Evolutionary conservation across 257 asterid species (phyloP), one percentile per base, ranked within the genome.

Genomic region (Eucommia ulmoides): DNA sequence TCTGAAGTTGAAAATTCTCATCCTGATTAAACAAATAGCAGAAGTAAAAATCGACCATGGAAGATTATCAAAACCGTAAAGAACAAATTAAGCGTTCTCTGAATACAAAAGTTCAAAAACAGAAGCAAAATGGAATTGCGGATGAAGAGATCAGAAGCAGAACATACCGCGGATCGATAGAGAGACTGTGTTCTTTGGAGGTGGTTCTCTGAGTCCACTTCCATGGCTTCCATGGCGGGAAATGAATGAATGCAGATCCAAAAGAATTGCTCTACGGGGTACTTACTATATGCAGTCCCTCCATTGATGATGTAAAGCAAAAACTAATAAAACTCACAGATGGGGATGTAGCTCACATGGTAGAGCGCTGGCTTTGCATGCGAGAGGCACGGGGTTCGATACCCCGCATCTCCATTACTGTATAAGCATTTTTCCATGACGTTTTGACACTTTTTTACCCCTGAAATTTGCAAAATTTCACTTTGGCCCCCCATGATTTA

Each of bases 171-270:
- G 45, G 83, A 78, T 52, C 66, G 66, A 55, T 89, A 89, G 18
- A 59, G 24, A 54, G 80, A 64, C 51, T 85, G 98, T 52, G 69
- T 71, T 60, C 98, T 71, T 46, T 78, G 80, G 56, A 80, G 68
- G 48, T 67, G 68, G 23, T 69, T 65, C 51, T 48, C 66, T 2
- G 82, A 62, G 55, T 74, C 83, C 21, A 69, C 67, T 29, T 69
- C 94, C 96, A 80, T 80, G 61, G 64, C 73, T 41, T 61, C 76
- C 74, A 59, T 79, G 83, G 94, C 91, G 81, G 94, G 87, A 75
- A 77, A 77, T 54, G n/a, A n/a, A n/a, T n/a, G n/a, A n/a, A n/a
- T n/a, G n/a, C n/a, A n/a, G n/a, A n/a, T n/a, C n/a, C n/a, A n/a
- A n/a, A n/a, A n/a, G n/a, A n/a, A n/a, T n/a, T n/a, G n/a, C n/a